Evolutionary conservation across 495 filamentous ascomycete genomes (phyloP).

Genomic region (Tuber aestivum): DNA sequence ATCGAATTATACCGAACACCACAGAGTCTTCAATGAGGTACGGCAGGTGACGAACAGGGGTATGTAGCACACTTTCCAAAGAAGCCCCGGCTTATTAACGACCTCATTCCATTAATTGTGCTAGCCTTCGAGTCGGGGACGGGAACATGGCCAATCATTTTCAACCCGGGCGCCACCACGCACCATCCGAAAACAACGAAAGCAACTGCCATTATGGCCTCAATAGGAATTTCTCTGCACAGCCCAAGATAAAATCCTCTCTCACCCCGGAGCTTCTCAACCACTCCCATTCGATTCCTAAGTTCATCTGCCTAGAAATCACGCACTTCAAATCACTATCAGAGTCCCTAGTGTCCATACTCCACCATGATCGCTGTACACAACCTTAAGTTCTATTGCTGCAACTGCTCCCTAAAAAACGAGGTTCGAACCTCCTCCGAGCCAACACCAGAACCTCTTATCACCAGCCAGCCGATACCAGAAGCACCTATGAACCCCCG

Average conservation of each 20-base stretch:
- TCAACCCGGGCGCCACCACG: no score
- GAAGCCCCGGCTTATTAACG: no score
- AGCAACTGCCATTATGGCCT: no score
- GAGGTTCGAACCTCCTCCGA: not conserved
- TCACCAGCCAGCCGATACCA: not conserved
- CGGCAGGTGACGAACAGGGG: no score
- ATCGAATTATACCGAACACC: no score
- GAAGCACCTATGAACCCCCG: not conserved
- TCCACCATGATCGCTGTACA: not conserved
- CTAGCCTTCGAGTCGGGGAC: no score
- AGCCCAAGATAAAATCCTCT: not conserved
- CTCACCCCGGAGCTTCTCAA: not conserved
- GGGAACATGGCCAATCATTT: no score
- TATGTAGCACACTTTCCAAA: no score
- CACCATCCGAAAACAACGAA: no score
- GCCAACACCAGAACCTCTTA: not conserved
- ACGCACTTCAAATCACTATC: not conserved
- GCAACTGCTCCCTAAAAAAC: not conserved
- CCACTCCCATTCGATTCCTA: not conserved
- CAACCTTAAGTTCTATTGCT: not conserved
- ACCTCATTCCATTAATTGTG: no score
- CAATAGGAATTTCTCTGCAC: no score
- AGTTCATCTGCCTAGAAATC: not conserved
- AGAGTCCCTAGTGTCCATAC: not conserved
- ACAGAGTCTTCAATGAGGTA: no score